Evolutionary conservation across 768 basidiomycete species (phyloP).

Genomic region (Porpolomopsis calyptriformis): DNA sequence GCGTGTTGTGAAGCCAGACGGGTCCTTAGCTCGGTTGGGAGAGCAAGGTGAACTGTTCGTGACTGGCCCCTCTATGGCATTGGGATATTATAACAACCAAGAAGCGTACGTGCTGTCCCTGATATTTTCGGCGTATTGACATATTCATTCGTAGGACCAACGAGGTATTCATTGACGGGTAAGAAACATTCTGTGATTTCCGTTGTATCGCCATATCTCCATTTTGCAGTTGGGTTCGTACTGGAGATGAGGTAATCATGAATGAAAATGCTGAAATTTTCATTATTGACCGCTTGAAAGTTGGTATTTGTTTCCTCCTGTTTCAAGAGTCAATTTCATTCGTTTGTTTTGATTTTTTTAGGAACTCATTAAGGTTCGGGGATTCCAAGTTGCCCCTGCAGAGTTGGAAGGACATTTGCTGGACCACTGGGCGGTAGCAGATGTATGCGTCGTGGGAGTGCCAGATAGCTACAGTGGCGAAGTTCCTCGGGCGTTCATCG

Average conservation of each 20-base stretch:
- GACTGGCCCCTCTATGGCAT: slow-evolving; percentile 47
- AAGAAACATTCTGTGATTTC: slow-evolving; percentile 32
- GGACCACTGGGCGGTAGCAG: slow-evolving; percentile 47
- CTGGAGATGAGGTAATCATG: slow-evolving; percentile 39
- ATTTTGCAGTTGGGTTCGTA: slow-evolving; percentile 29
- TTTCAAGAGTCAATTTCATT: background rate
- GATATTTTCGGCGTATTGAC: slow-evolving; percentile 17
- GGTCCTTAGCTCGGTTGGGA: slow-evolving; percentile 39
- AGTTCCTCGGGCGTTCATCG: slow-evolving; percentile 60
- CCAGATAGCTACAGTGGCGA: slow-evolving; percentile 71
- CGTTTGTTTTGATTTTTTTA: too few species aligned
- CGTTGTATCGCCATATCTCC: slow-evolving; percentile 10
- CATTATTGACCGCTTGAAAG: slow-evolving; percentile 45
- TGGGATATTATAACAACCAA: slow-evolving; percentile 48
- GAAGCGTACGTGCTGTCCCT: slow-evolving; percentile 45
- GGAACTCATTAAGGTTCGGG: slow-evolving; percentile 17
- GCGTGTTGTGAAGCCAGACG: slow-evolving; percentile 48
- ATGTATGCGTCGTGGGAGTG: slow-evolving; percentile 55
- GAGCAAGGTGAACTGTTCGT: slow-evolving; percentile 55
- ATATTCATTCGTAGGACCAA: slow-evolving; percentile 37
- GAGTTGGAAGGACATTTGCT: slow-evolving; percentile 59
- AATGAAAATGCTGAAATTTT: slow-evolving; percentile 35
- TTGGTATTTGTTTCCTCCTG: slow-evolving; percentile 46
- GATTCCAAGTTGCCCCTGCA: slow-evolving; percentile 26
- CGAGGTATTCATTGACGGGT: slow-evolving; percentile 63